phyloP scores from a whole-genome alignment of 2,329 filamentous ascomycete genomes.

The Cladosporium oxysporum region DNA sequence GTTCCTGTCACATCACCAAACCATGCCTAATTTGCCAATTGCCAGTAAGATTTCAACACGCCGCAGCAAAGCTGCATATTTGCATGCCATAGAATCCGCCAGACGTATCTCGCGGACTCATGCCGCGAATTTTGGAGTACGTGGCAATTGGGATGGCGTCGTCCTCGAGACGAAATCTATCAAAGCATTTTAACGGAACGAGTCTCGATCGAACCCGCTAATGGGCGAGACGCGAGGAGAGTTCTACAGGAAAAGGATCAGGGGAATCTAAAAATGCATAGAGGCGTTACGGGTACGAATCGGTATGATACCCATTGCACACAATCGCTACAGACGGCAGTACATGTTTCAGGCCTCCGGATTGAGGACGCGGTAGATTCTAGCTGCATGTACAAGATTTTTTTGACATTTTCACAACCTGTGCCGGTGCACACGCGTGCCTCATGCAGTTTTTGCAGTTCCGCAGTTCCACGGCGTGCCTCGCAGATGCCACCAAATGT shows the following conservation, averaged over 20 bases:
- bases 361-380: background rate
- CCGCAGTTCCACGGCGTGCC: background rate
- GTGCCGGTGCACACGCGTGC: background rate
- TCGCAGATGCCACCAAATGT: background rate
- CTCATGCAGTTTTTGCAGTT: background rate
- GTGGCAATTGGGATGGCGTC: background rate
- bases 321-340: slow-evolving; percentile 6
- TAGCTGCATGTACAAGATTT: background rate
- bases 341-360: background rate
- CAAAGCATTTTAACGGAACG: background rate
- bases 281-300: slow-evolving; percentile 4
- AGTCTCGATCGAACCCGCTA: background rate
- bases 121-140: background rate
- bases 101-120: background rate
- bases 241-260: background rate
- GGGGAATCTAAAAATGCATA: slow-evolving; percentile 7
- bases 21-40: background rate
- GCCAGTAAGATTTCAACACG: background rate
- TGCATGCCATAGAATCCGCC: background rate
- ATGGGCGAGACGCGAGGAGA: background rate
- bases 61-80: background rate
- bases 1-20: background rate
- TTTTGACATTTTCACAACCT: background rate
- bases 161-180: background rate
- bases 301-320: slow-evolving; percentile 2